Percentiles rank a stretch among this genome's conserved stretches.
Conservation (phyloP, 106 monocot species). For the Dactylorhiza incarnata region DNA sequence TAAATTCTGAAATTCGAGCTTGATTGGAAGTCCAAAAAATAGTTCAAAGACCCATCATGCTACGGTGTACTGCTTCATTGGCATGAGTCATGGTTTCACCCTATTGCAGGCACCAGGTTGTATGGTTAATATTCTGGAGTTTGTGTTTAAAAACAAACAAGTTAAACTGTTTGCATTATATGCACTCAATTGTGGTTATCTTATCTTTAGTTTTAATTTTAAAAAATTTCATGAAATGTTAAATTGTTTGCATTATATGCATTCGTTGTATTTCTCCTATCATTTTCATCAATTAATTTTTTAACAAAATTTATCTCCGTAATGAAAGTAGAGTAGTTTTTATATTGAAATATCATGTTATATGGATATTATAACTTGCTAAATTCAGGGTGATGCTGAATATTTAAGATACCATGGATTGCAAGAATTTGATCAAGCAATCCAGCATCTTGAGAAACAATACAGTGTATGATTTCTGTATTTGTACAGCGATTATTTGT, state of each 20-base stretch:
- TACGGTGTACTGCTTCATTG: too few relatives aligned
- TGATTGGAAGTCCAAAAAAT: too few relatives aligned
- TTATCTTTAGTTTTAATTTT: too few relatives aligned
- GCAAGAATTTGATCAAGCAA: constrained; percentile 93
- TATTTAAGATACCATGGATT: constrained; percentile 82
- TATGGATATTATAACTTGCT: constrained; percentile 12
- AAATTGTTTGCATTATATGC: neutral
- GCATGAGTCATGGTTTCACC: too few relatives aligned
- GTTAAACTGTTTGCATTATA: too few relatives aligned
- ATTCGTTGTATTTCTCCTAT: neutral
- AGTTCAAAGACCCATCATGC: too few relatives aligned
- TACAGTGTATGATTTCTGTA: constrained; percentile 40
- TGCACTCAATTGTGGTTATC: too few relatives aligned
- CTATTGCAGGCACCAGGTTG: too few relatives aligned
- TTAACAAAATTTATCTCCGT: neutral
- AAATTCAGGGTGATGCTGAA: constrained; percentile 76
- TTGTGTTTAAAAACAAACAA: too few relatives aligned
- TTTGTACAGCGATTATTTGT: neutral
- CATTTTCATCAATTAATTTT: neutral
- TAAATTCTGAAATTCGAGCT: too few relatives aligned
- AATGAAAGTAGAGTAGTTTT: neutral
- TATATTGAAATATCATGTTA: neutral
- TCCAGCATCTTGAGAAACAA: constrained; percentile 74
- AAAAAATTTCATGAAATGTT: neutral
- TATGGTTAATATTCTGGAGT: too few relatives aligned